These are phyloP conservation scores for Aspergillus jensenii DNA, from an alignment of 2,329 filamentous ascomycete genomes.

Conservation along the genomic window DNA sequence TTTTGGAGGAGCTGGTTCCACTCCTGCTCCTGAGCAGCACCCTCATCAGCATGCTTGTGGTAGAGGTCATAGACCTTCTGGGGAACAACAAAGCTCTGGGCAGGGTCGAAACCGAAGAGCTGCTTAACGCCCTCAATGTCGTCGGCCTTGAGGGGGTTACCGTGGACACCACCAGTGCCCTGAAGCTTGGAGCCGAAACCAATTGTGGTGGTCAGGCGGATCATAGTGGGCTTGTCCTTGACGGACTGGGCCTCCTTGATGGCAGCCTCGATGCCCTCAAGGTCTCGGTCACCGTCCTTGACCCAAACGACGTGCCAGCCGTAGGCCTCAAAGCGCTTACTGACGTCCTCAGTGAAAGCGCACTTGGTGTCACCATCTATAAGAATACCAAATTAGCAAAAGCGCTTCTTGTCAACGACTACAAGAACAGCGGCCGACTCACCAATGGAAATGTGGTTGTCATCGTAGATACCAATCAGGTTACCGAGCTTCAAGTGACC, in stretches of 20 bases:
- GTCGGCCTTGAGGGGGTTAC: constrained; percentile 90
- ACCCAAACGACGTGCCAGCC: constrained; percentile 91
- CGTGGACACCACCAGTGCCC: constrained; percentile 95
- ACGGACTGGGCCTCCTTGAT: constrained; percentile 81
- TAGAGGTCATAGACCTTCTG: constrained; percentile 93
- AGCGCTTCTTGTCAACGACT: neutral
- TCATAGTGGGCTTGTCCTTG: constrained; percentile 94
- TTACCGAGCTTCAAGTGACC: constrained; percentile 98
- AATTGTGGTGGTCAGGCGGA: constrained; percentile 96
- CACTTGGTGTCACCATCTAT: constrained; percentile 90
- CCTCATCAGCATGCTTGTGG: constrained; percentile 78
- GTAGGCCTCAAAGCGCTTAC: constrained; percentile 93
- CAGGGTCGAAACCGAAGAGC: constrained; percentile 94
- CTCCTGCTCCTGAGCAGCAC: constrained; percentile 85
- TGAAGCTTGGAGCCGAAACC: constrained; percentile 91
- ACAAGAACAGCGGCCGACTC: constrained; percentile 25
- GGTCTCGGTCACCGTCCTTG: constrained; percentile 83
- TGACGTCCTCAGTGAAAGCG: constrained; percentile 95
- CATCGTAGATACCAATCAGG: constrained; percentile 94
- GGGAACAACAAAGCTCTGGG: constrained; percentile 88
- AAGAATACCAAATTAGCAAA: neutral
- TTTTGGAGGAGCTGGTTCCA: constrained; percentile 93
- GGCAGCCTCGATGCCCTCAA: constrained; percentile 82
- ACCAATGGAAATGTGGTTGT: constrained; percentile 93
- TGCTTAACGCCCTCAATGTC: constrained; percentile 91